phyloP scores from a whole-genome alignment of 1,284 basidiomycete species.

The Sphaerobolus stellatus region DNA sequence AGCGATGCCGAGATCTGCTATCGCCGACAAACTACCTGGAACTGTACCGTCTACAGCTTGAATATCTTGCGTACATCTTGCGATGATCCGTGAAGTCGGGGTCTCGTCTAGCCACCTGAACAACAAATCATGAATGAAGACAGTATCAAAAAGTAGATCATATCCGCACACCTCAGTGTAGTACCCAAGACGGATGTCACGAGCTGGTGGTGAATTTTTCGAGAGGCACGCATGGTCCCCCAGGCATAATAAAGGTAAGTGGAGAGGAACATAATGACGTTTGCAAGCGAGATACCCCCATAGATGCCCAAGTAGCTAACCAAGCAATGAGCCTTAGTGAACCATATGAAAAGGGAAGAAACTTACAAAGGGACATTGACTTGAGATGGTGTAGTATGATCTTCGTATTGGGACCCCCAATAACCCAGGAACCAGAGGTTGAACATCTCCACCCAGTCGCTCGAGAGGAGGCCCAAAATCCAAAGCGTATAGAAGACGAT shows the following conservation, averaged over 20 bases:
- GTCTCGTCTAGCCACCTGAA: conserved; percentile 36
- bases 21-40: conserved; percentile 23
- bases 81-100: conserved; percentile 39
- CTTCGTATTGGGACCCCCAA: conserved; percentile 36
- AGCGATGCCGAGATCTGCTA: conserved; percentile 8
- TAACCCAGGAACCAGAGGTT: conserved; percentile 33
- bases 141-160: too few species aligned
- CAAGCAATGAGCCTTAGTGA: background rate
- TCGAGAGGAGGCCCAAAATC: background rate
- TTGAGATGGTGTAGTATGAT: conserved; percentile 14
- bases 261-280: background rate
- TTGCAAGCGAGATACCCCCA: background rate
- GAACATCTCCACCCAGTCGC: background rate
- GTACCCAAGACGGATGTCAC: conserved; percentile 42
- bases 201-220: conserved; percentile 34
- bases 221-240: conserved; percentile 23
- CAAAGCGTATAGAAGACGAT: conserved; percentile 31
- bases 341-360: conserved; percentile 21
- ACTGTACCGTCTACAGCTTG: conserved; percentile 36
- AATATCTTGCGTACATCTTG: conserved; percentile 42
- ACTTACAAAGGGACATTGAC: conserved; percentile 8
- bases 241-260: background rate
- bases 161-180: conserved; percentile 31
- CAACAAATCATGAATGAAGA: background rate
- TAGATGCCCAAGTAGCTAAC: conserved; percentile 17